These are phyloP conservation scores for Yamadazyma olivae DNA, from an alignment of 805 yeast genomes.

Conservation along the genomic window DNA sequence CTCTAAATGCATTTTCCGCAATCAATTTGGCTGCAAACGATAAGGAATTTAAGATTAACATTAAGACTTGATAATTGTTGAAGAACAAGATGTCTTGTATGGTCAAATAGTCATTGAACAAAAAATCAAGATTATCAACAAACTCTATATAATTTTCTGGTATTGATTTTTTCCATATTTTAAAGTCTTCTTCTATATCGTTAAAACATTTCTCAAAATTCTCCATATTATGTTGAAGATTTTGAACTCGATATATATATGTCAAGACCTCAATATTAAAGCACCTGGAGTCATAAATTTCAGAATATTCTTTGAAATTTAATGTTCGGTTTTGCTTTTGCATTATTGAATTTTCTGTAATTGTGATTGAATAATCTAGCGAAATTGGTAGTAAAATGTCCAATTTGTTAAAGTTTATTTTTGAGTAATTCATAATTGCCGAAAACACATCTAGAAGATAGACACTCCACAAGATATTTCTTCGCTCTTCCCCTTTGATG, in stretches of 20 bases:
- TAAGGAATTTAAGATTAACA: not conserved
- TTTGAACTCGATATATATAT: slow-evolving; percentile 1
- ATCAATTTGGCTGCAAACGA: not conserved
- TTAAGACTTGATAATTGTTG: slow-evolving; percentile 1
- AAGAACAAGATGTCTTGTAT: slow-evolving; percentile 2
- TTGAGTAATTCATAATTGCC: slow-evolving; percentile 2
- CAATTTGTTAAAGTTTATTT: too few species aligned
- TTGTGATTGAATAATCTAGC: too few species aligned
- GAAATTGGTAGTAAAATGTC: too few species aligned
- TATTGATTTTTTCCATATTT: slow-evolving; percentile 2
- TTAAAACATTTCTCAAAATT: not conserved
- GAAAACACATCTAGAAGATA: slow-evolving; percentile 1
- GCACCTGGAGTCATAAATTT: slow-evolving; percentile 7
- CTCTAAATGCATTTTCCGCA: not conserved
- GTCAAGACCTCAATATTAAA: slow-evolving; percentile 3
- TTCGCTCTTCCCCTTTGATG: too few species aligned
- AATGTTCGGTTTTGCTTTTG: slow-evolving; percentile 4
- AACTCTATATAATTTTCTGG: slow-evolving; percentile 3
- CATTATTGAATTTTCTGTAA: too few species aligned
- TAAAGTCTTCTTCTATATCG: not conserved
- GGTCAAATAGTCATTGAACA: slow-evolving; percentile 4
- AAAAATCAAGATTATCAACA: slow-evolving; percentile 2
- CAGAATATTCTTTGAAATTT: not conserved
- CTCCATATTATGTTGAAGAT: not conserved
- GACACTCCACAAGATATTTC: slow-evolving; percentile 4